Conservation (phyloP, 2,329 filamentous ascomycete genomes). For the Onygenales sp. region DNA sequence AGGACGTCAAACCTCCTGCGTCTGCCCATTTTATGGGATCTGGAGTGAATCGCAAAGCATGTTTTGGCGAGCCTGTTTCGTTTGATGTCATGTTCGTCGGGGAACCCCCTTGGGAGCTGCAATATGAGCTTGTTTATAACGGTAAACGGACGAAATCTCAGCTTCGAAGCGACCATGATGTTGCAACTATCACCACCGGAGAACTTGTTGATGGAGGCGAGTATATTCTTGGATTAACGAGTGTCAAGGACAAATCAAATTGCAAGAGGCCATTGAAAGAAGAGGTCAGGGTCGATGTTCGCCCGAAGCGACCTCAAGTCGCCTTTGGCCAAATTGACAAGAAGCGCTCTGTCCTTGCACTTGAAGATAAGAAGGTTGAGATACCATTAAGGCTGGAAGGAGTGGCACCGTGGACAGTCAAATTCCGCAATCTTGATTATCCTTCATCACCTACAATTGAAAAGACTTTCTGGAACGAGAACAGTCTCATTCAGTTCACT, state of each 20-base stretch:
- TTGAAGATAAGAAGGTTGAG: conserved; percentile 64
- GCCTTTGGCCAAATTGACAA: conserved; percentile 80
- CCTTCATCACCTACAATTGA: conserved; percentile 38
- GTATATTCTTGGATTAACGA: conserved; percentile 77
- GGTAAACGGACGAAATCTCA: conserved; percentile 68
- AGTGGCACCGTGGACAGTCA: conserved; percentile 72
- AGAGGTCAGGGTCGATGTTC: conserved; percentile 74
- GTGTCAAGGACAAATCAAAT: conserved; percentile 73
- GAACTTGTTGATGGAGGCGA: conserved; percentile 72
- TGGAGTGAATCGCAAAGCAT: conserved; percentile 52
- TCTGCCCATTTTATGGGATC: conserved; percentile 59
- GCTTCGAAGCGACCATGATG: conserved; percentile 52
- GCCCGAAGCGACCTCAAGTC: conserved; percentile 77
- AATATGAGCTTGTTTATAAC: conserved; percentile 87
- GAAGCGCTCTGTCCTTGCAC: conserved; percentile 61
- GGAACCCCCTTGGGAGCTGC: conserved; percentile 76
- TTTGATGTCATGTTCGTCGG: conserved; percentile 68
- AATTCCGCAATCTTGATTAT: conserved; percentile 60
- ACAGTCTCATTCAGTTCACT: conserved; percentile 59
- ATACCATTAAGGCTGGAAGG: conserved; percentile 80
- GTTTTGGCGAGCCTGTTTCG: conserved; percentile 70
- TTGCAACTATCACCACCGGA: conserved; percentile 65
- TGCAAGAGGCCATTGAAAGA: conserved; percentile 83
- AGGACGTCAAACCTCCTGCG: conserved; percentile 87
- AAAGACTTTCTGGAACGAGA: conserved; percentile 45